Percentiles rank a stretch among this genome's conserved stretches.
These are phyloP conservation scores for Mycena metata DNA, from an alignment of 768 basidiomycete species.

Conservation along the genomic window DNA sequence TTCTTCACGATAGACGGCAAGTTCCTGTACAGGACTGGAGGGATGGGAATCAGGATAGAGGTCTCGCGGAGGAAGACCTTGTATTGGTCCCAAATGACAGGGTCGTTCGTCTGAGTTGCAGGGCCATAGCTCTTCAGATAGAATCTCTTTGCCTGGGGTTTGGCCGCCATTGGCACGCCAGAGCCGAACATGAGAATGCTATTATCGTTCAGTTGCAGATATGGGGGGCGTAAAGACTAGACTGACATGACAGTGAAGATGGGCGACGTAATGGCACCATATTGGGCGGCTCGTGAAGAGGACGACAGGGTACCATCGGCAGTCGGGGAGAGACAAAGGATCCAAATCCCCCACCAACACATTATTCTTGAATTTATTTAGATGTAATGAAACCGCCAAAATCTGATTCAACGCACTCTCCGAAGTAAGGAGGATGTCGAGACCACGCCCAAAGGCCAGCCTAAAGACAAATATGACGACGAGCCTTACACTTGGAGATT, in stretches of 20 bases:
- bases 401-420: slow-evolving; percentile 62
- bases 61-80: slow-evolving; percentile 68
- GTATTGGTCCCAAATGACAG: slow-evolving; percentile 65
- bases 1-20: slow-evolving; percentile 67
- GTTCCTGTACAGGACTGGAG: slow-evolving; percentile 64
- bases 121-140: slow-evolving; percentile 65
- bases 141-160: slow-evolving; percentile 71
- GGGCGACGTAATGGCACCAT: slow-evolving; percentile 71
- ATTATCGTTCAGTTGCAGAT: background rate
- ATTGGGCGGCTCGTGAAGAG: slow-evolving; percentile 66
- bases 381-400: background rate
- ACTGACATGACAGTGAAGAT: slow-evolving; percentile 74
- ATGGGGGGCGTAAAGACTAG: background rate
- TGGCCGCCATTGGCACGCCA: slow-evolving; percentile 79
- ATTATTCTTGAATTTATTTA: slow-evolving; percentile 56
- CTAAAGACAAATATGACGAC: slow-evolving; percentile 42
- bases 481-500: background rate
- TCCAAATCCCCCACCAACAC: slow-evolving; percentile 79
- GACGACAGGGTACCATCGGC: slow-evolving; percentile 58
- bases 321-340: slow-evolving; percentile 69
- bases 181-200: slow-evolving; percentile 76
- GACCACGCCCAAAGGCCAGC: slow-evolving; percentile 69
- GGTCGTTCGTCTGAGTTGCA: slow-evolving; percentile 45
- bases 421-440: slow-evolving; percentile 80
- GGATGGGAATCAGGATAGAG: slow-evolving; percentile 73